Conservation (phyloP, 2,329 filamentous ascomycete genomes). For the Parafenestella ontariensis region DNA sequence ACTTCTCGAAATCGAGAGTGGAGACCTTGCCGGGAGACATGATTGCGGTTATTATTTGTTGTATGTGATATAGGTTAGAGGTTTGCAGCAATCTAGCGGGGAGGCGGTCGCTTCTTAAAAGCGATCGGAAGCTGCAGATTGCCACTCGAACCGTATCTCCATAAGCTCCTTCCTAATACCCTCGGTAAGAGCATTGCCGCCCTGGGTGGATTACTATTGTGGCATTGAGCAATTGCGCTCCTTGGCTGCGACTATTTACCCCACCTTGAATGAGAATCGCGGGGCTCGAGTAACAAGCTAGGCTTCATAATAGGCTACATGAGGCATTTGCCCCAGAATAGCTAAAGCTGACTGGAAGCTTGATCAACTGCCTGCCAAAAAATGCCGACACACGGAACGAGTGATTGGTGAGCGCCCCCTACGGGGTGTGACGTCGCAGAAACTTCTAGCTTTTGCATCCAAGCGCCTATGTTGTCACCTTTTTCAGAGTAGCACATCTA, state of each 20-base stretch:
- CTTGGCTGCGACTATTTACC: constrained; percentile 20
- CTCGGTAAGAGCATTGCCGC: constrained; percentile 5
- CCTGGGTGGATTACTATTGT: not conserved
- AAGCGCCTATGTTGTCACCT: not conserved
- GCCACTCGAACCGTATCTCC: not conserved
- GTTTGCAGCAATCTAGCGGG: not conserved
- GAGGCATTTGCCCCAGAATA: not conserved
- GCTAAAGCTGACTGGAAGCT: not conserved
- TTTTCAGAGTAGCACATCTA: not conserved
- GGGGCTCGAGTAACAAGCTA: constrained; percentile 16
- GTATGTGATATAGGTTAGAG: not conserved
- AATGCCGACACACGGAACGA: not conserved
- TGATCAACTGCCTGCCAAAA: not conserved
- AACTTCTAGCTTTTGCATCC: not conserved
- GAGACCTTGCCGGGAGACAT: constrained; percentile 57
- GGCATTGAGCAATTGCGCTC: not conserved
- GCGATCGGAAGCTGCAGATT: not conserved
- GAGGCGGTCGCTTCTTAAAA: not conserved
- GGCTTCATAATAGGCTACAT: constrained; percentile 2
- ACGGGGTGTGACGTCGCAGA: not conserved
- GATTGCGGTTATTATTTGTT: constrained; percentile 19
- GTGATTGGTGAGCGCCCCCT: not conserved
- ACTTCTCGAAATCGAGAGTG: constrained; percentile 52
- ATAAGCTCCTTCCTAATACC: not conserved
- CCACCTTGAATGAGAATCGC: constrained; percentile 22